Evolutionary conservation across 2,329 filamentous ascomycete species (phyloP).

Genomic region (Cyphellophora attinorum): DNA sequence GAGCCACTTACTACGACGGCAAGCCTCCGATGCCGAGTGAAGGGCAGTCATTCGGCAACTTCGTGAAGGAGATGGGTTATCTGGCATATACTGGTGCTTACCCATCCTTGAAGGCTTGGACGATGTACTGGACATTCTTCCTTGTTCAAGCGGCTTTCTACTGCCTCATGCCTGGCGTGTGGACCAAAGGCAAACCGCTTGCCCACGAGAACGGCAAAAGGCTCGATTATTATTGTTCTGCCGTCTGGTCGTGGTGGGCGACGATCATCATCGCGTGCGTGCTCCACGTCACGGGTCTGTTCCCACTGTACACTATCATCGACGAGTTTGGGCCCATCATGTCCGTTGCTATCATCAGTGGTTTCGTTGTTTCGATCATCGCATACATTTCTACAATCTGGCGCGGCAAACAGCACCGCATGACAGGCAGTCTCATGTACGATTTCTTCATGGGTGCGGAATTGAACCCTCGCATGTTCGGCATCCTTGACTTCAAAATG

Average conservation of each 20-base stretch:
- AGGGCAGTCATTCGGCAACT: slow-evolving; percentile 61
- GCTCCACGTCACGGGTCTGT: slow-evolving; percentile 74
- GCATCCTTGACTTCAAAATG: slow-evolving; percentile 84
- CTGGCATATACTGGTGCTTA: slow-evolving; percentile 78
- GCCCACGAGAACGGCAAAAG: slow-evolving; percentile 74
- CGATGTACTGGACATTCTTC: slow-evolving; percentile 91
- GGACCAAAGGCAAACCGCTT: slow-evolving; percentile 78
- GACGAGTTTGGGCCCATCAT: slow-evolving; percentile 93
- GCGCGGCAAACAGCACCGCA: slow-evolving; percentile 78
- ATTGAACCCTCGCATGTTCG: slow-evolving; percentile 77
- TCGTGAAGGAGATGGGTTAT: slow-evolving; percentile 58
- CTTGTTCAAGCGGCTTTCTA: slow-evolving; percentile 77
- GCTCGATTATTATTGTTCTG: slow-evolving; percentile 90
- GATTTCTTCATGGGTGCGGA: slow-evolving; percentile 90
- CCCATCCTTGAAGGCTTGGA: slow-evolving; percentile 73
- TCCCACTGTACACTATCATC: slow-evolving; percentile 82
- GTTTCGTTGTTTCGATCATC: slow-evolving; percentile 70
- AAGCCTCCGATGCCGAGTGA: slow-evolving; percentile 59
- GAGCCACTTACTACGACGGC: slow-evolving; percentile 84
- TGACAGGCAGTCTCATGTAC: slow-evolving; percentile 74
- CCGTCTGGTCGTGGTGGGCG: slow-evolving; percentile 74
- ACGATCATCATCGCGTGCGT: slow-evolving; percentile 63
- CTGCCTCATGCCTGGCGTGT: slow-evolving; percentile 76
- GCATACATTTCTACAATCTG: slow-evolving; percentile 78
- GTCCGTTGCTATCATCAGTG: slow-evolving; percentile 85